Conservation (phyloP, 768 basidiomycete genomes). For the Boletus bicolor region DNA sequence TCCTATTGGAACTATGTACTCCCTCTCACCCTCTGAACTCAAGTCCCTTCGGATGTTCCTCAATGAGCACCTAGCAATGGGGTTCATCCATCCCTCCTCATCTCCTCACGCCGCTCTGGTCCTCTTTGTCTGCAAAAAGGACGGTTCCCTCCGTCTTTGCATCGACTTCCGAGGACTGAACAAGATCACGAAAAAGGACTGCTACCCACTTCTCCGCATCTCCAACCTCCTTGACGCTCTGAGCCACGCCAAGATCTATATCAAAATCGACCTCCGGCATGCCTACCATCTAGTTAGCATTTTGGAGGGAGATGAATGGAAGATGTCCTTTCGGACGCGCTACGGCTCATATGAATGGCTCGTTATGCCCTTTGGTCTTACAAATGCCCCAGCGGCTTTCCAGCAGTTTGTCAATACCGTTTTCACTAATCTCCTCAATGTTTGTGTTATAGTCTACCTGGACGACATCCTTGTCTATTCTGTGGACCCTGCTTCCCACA, state of each 20-base stretch:
- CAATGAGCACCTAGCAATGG: conserved; percentile 8
- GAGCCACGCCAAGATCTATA: too few relatives aligned
- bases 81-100: not conserved
- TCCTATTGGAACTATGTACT: not conserved
- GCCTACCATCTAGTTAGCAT: too few relatives aligned
- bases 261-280: too few relatives aligned
- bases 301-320: not conserved
- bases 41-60: conserved; percentile 35
- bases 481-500: not conserved
- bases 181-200: conserved; percentile 24
- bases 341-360: not conserved
- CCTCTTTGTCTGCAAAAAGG: conserved; percentile 19
- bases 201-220: conserved; percentile 20
- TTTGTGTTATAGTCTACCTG: too few relatives aligned
- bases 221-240: too few relatives aligned
- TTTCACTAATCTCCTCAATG: too few relatives aligned
- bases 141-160: conserved; percentile 20
- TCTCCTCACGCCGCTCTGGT: not conserved
- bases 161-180: conserved; percentile 35
- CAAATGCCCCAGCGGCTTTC: too few relatives aligned
- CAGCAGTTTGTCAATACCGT: too few relatives aligned
- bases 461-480: conserved; percentile 28
- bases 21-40: conserved; percentile 24
- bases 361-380: too few relatives aligned
- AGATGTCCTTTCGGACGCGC: not conserved